Percentiles rank a stretch among this genome's conserved stretches.
Conservation (phyloP, 768 basidiomycete species). For the Suillus subalutaceus region DNA sequence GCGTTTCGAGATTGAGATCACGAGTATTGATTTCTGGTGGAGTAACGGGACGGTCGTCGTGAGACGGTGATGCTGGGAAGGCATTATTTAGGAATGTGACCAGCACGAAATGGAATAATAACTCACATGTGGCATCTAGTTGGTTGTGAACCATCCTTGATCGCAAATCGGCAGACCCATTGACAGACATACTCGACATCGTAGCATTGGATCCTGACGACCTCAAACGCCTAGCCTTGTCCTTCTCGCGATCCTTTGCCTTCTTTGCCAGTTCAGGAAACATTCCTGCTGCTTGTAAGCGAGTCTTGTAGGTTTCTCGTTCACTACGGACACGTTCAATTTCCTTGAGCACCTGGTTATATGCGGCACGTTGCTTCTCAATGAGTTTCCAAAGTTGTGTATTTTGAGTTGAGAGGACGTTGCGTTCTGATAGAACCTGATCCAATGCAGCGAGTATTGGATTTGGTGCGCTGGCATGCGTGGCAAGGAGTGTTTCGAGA, state of each 20-base stretch:
- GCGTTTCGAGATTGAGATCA: constrained; percentile 13
- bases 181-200: constrained; percentile 22
- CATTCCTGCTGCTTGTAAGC: constrained; percentile 33
- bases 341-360: constrained; percentile 80
- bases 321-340: constrained; percentile 83
- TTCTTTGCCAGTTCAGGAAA: constrained; percentile 43
- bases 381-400: constrained; percentile 93
- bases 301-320: constrained; percentile 62
- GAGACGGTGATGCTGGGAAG: constrained; percentile 14
- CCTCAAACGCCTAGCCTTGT: constrained; percentile 15
- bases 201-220: constrained; percentile 28
- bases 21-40: constrained; percentile 17
- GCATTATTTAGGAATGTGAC: not conserved
- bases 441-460: constrained; percentile 68
- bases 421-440: constrained; percentile 77
- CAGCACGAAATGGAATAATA: not conserved
- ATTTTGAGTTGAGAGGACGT: constrained; percentile 80
- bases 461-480: constrained; percentile 55
- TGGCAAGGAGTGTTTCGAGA: constrained; percentile 55
- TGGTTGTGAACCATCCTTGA: constrained; percentile 23
- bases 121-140: constrained; percentile 39
- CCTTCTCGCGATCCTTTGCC: constrained; percentile 26
- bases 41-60: constrained; percentile 25
- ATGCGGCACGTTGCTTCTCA: constrained; percentile 87
- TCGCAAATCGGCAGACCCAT: constrained; percentile 29